phyloP scores from a whole-genome alignment of 176 grass and related monocot genomes.

The Puya raimondii region DNA sequence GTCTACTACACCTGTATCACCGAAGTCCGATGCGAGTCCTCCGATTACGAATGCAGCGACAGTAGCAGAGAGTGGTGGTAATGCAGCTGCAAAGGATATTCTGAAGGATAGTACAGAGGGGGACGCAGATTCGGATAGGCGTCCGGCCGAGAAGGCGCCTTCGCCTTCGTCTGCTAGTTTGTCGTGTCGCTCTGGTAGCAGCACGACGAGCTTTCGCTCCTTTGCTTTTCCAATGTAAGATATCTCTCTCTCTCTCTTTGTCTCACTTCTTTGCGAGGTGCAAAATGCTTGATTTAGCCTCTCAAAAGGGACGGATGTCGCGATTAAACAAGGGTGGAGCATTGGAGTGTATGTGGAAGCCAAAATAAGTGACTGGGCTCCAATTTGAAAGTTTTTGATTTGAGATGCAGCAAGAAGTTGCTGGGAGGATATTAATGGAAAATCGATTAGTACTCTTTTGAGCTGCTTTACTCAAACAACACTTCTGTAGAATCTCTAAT shows the following conservation, averaged over 20 bases:
- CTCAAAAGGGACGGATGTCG: no score
- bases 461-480: no score
- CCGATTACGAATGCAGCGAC: not conserved
- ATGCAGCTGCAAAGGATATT: constrained; percentile 16
- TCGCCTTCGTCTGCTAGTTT: constrained; percentile 10
- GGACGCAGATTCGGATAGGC: constrained; percentile 2
- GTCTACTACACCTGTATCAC: constrained; percentile 25
- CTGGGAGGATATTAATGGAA: no score
- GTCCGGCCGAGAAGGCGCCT: constrained; percentile 12
- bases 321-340: no score
- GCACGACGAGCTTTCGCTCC: constrained; percentile 31
- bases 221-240: constrained; percentile 82
- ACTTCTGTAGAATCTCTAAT: no score
- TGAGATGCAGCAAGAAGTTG: no score
- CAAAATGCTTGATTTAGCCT: not conserved
- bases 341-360: no score
- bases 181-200: constrained; percentile 39
- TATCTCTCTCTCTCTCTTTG: constrained; percentile 6
- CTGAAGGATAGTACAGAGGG: constrained; percentile 1
- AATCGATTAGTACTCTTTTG: no score
- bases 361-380: no score
- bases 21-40: constrained; percentile 7
- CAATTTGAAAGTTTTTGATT: no score
- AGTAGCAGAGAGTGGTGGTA: not conserved
- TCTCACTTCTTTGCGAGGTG: not conserved